Percentiles rank a stretch among this genome's conserved stretches.
Conservation (phyloP, 2,329 filamentous ascomycete genomes). For the Amphichorda felina region DNA sequence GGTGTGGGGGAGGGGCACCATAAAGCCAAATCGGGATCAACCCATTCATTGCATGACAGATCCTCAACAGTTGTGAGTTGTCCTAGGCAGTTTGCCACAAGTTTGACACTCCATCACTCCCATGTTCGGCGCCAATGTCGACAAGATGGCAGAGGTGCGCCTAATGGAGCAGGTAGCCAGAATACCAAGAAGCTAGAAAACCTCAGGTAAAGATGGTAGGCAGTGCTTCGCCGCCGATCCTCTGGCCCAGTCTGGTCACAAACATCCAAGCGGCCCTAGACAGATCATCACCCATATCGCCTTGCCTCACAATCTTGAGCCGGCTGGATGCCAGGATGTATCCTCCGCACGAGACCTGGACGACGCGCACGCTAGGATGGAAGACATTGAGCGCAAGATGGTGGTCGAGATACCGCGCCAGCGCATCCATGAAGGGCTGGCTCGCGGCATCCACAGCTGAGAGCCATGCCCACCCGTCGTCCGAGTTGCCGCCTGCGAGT, state of each 20-base stretch:
- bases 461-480: slow-evolving; percentile 44
- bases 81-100: too few species aligned
- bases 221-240: slow-evolving; percentile 15
- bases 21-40: background rate
- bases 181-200: too few species aligned
- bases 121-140: too few species aligned
- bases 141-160: too few species aligned
- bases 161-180: too few species aligned
- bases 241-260: slow-evolving; percentile 20
- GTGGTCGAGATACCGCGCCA: slow-evolving; percentile 35
- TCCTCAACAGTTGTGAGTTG: background rate
- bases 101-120: too few species aligned
- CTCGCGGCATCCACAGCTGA: slow-evolving; percentile 6
- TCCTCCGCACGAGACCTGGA: slow-evolving; percentile 41
- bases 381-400: slow-evolving; percentile 43
- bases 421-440: slow-evolving; percentile 34
- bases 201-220: slow-evolving; percentile 10
- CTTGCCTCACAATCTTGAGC: slow-evolving; percentile 29
- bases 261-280: slow-evolving; percentile 24
- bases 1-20: too few species aligned
- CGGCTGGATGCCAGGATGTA: slow-evolving; percentile 42
- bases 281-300: slow-evolving; percentile 14
- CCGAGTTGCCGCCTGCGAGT: slow-evolving; percentile 31
- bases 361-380: slow-evolving; percentile 39
- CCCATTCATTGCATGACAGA: too few species aligned